phyloP scores from a whole-genome alignment of 257 asterid species.

The Nicotiana sylvestris region DNA sequence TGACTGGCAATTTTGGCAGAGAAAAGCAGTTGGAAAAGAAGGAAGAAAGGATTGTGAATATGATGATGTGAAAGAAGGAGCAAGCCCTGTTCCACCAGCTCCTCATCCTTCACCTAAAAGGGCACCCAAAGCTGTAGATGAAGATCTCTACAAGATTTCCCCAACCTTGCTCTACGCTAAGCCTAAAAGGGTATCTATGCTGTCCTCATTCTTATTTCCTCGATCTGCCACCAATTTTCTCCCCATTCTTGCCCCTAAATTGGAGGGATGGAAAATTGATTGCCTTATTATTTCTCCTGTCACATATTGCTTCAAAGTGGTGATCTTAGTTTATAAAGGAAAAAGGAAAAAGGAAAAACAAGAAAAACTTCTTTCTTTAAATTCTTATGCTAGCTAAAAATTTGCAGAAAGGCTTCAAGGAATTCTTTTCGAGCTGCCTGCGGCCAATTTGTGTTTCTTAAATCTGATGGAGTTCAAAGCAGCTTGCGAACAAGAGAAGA shows the following conservation, averaged over 20 bases:
- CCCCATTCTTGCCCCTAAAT: no score
- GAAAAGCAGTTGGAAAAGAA: slow-evolving; percentile 24
- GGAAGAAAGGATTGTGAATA: slow-evolving; percentile 17
- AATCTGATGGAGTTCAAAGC: no score
- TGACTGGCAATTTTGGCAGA: slow-evolving; percentile 17
- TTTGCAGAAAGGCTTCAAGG: slow-evolving; percentile 52
- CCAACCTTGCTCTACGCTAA: slow-evolving; percentile 55
- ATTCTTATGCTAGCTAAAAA: background rate
- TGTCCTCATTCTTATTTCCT: no score
- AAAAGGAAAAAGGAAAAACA: no score
- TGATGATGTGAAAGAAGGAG: slow-evolving; percentile 15
- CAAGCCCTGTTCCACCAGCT: slow-evolving; percentile 23
- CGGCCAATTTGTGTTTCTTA: slow-evolving; percentile 27
- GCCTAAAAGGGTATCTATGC: slow-evolving; percentile 33
- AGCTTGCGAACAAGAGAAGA: no score
- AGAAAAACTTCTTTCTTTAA: no score
- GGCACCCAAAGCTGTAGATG: slow-evolving; percentile 62
- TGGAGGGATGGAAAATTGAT: no score
- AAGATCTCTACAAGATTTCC: slow-evolving; percentile 75
- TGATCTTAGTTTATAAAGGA: no score
- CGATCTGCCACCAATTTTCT: no score
- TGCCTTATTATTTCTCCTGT: background rate
- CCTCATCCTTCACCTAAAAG: slow-evolving; percentile 24
- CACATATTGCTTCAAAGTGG: no score
- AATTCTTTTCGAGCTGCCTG: slow-evolving; percentile 54